These are phyloP conservation scores for Kingdonia uniflora DNA, from an alignment of 164 flowering plant genomes.

Conservation along the genomic window DNA sequence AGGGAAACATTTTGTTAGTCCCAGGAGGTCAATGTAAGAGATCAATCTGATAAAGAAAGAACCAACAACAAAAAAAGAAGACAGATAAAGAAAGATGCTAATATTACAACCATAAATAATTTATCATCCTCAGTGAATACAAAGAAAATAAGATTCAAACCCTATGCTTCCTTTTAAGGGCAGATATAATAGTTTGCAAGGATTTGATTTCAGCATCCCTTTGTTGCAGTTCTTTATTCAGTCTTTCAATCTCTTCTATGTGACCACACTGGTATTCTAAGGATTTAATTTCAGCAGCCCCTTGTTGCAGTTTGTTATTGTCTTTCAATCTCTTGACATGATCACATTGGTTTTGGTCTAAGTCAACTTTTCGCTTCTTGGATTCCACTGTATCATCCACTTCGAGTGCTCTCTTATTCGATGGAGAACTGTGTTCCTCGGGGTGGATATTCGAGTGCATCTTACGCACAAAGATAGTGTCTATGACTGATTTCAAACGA, in stretches of 20 bases:
- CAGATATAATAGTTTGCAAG: slow-evolving; percentile 44
- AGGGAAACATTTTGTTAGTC: no score
- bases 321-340: slow-evolving; percentile 32
- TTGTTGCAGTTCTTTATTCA: slow-evolving; percentile 27
- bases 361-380: slow-evolving; percentile 27
- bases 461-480: slow-evolving; percentile 29
- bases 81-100: no score
- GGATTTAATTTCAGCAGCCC: slow-evolving; percentile 27
- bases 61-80: no score
- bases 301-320: slow-evolving; percentile 23
- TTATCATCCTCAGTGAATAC: background rate
- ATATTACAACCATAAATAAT: no score
- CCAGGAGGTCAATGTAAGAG: no score
- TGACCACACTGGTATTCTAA: slow-evolving; percentile 40
- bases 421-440: background rate
- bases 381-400: slow-evolving; percentile 7
- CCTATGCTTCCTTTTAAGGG: slow-evolving; percentile 49
- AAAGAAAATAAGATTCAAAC: slow-evolving; percentile 16
- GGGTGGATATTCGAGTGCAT: slow-evolving; percentile 12
- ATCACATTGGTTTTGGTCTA: slow-evolving; percentile 25
- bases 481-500: slow-evolving; percentile 19
- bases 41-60: no score
- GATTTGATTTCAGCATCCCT: slow-evolving; percentile 32
- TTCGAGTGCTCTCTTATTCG: slow-evolving; percentile 27
- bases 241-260: slow-evolving; percentile 30